phyloP scores from a whole-genome alignment of 257 asterid species.

The Fraxinus excelsior region DNA sequence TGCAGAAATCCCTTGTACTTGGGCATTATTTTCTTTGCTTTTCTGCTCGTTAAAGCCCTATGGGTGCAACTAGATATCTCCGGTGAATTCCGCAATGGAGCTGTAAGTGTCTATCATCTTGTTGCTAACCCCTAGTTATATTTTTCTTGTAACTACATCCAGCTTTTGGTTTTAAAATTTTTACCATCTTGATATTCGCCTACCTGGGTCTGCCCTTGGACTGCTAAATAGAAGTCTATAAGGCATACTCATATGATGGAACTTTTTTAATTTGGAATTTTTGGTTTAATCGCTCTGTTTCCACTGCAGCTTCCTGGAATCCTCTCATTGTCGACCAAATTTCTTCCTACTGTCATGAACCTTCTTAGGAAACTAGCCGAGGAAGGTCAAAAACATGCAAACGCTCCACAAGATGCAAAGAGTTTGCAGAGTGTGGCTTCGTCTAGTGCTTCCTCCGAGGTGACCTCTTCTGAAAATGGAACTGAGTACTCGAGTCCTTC shows the following conservation, averaged over 20 bases:
- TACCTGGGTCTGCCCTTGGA: too few species aligned
- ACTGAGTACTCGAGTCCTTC: constrained; percentile 48
- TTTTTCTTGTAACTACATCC: not conserved
- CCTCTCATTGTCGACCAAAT: constrained; percentile 70
- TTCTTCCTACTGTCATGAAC: constrained; percentile 78
- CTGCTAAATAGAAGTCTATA: not conserved
- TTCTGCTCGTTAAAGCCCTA: constrained; percentile 69
- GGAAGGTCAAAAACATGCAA: constrained; percentile 50
- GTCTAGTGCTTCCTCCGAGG: constrained; percentile 62
- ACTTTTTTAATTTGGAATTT: not conserved
- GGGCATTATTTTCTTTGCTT: constrained; percentile 59
- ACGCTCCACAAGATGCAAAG: constrained; percentile 40
- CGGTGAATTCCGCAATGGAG: constrained; percentile 66
- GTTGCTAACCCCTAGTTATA: not conserved
- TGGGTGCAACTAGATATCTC: constrained; percentile 87
- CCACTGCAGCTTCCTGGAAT: constrained; percentile 75
- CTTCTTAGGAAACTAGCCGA: constrained; percentile 67
- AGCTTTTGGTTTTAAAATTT: not conserved
- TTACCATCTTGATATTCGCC: not conserved
- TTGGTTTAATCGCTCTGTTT: constrained; percentile 20
- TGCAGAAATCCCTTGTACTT: constrained; percentile 80
- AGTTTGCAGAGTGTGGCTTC: constrained; percentile 36
- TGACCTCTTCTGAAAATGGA: constrained; percentile 53
- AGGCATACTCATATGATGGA: not conserved
- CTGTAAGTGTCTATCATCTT: constrained; percentile 52